Percentiles rank a stretch among this genome's conserved stretches.
phyloP scores from a whole-genome alignment of 129 eudicot genomes.

The Chrysanthemum lavandulifolium region DNA sequence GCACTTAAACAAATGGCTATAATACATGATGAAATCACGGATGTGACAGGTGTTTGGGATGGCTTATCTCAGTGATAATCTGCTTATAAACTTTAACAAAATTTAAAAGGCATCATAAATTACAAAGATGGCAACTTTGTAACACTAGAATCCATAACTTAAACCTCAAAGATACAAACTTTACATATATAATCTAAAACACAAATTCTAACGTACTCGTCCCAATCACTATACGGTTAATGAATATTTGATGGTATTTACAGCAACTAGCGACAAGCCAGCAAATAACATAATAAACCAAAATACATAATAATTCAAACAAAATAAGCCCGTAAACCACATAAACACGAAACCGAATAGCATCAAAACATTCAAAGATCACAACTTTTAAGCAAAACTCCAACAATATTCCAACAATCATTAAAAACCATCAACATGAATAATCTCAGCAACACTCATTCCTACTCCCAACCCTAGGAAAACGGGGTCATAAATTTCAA shows the following conservation, averaged over 20 bases:
- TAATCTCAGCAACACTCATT: too few relatives aligned
- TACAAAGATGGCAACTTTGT: too few relatives aligned
- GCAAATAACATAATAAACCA: not conserved
- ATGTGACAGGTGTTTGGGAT: too few relatives aligned
- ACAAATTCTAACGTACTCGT: not conserved
- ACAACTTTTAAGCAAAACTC: slow-evolving; percentile 1
- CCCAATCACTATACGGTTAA: not conserved
- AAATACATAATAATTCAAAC: not conserved
- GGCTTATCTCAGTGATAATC: too few relatives aligned
- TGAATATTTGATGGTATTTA: not conserved
- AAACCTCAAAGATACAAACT: too few relatives aligned
- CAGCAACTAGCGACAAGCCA: not conserved
- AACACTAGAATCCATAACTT: too few relatives aligned
- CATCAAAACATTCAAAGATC: slow-evolving; percentile 6
- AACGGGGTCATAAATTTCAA: not conserved
- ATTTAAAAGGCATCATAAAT: too few relatives aligned
- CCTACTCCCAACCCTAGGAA: too few relatives aligned
- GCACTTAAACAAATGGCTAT: not conserved
- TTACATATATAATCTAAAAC: not conserved
- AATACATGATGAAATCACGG: too few relatives aligned
- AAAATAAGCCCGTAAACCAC: not conserved
- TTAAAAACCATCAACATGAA: too few relatives aligned
- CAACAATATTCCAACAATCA: too few relatives aligned
- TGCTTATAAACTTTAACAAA: too few relatives aligned
- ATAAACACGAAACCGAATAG: not conserved